phyloP scores from a whole-genome alignment of 2,329 filamentous ascomycete species.

The Emmonsia crescens region DNA sequence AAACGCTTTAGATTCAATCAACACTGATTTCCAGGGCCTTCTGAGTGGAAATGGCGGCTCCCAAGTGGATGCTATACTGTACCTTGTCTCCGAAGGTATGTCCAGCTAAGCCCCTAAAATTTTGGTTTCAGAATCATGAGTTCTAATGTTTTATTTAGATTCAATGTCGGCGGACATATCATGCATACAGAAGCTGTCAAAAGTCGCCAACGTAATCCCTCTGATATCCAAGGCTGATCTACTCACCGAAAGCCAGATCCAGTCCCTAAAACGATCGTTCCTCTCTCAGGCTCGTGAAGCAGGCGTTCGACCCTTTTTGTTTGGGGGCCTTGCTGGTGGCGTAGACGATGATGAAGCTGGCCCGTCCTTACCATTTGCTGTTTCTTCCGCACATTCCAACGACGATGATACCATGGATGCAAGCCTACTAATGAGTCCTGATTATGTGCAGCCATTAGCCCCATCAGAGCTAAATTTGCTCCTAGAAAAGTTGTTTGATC shows the following conservation, averaged over 20 bases:
- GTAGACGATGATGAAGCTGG: constrained; percentile 16
- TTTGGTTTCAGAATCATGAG: neutral
- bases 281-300: constrained; percentile 28
- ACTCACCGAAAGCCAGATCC: constrained; percentile 48
- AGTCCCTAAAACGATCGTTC: constrained; percentile 46
- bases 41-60: constrained; percentile 72
- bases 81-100: constrained; percentile 64
- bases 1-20: constrained; percentile 51
- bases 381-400: constrained; percentile 61
- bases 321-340: constrained; percentile 36
- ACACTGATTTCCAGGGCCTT: constrained; percentile 64
- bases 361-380: constrained; percentile 50
- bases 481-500: constrained; percentile 64
- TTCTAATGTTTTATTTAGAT: constrained; percentile 29
- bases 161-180: constrained; percentile 56
- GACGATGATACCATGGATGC: constrained; percentile 85
- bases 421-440: constrained; percentile 81
- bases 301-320: constrained; percentile 56
- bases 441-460: constrained; percentile 73
- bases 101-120: neutral
- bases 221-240: constrained; percentile 68
- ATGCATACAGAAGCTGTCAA: constrained; percentile 57
- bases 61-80: constrained; percentile 76
- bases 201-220: constrained; percentile 74
- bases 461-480: constrained; percentile 62